A percentile compares a stretch with the other conserved stretches of the same genome.
Conservation (phyloP, 768 basidiomycete genomes). For the Psilocybe cubensis region DNA sequence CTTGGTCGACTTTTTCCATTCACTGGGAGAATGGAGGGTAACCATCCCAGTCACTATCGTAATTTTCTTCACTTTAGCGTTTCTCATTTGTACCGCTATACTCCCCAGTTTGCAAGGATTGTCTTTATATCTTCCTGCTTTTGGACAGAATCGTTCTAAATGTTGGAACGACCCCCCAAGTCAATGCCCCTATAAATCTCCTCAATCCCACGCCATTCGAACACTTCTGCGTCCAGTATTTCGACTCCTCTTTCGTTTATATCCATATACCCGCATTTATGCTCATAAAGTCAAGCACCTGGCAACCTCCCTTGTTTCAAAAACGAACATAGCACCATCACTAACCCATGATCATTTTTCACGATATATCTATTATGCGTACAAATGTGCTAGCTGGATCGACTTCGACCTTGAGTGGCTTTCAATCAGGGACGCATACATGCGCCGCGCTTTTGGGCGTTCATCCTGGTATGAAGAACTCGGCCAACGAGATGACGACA, state of each 20-base stretch:
- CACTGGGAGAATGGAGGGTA: constrained; percentile 5
- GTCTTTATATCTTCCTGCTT: neutral
- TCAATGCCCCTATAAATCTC: constrained; percentile 16
- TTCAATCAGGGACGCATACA: neutral
- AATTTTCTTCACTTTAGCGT: constrained; percentile 14
- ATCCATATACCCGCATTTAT: neutral
- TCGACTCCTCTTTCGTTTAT: neutral
- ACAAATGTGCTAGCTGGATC: neutral
- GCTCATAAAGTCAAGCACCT: neutral
- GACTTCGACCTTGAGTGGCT: constrained; percentile 7
- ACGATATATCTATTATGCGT: neutral
- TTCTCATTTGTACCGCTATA: constrained; percentile 22
- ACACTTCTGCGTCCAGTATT: neutral
- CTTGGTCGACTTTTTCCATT: constrained; percentile 2
- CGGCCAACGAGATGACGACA: neutral
- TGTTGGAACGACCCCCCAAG: neutral
- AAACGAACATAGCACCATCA: neutral
- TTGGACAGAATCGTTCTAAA: neutral
- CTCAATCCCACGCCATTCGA: constrained; percentile 7
- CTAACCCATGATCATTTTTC: neutral
- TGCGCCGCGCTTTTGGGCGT: neutral
- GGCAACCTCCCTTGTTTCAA: neutral
- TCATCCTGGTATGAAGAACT: neutral
- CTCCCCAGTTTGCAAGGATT: constrained; percentile 22
- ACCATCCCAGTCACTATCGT: constrained; percentile 18